phyloP scores from a whole-genome alignment of 768 basidiomycete species.

The Psilocybe cyanescens region DNA sequence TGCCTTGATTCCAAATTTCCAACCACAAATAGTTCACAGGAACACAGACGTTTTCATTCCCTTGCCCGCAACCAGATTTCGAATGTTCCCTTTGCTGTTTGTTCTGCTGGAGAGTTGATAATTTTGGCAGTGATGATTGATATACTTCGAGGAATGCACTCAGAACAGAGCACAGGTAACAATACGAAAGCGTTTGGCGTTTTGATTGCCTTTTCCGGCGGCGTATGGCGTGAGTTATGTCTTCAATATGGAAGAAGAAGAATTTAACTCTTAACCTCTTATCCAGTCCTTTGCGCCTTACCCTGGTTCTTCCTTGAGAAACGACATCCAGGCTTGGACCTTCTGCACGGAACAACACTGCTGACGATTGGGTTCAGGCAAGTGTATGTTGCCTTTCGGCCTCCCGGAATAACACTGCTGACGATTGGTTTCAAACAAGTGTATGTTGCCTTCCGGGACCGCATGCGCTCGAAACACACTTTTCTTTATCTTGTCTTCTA shows the following conservation, averaged over 20 bases:
- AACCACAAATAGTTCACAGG: constrained; percentile 38
- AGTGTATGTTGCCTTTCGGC: constrained; percentile 56
- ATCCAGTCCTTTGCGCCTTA: constrained; percentile 62
- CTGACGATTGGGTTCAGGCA: constrained; percentile 73
- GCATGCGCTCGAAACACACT: constrained; percentile 70
- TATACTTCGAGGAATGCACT: constrained; percentile 68
- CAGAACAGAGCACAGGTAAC: constrained; percentile 64
- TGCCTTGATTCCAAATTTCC: background rate
- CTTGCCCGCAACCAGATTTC: constrained; percentile 74
- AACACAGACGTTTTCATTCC: constrained; percentile 61
- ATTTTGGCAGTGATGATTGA: constrained; percentile 77
- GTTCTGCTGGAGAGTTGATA: constrained; percentile 70
- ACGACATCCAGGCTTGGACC: constrained; percentile 62
- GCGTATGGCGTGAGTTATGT: constrained; percentile 63
- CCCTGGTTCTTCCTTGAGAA: constrained; percentile 80
- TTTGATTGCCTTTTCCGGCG: constrained; percentile 79
- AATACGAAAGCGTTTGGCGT: constrained; percentile 79
- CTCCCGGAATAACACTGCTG: background rate
- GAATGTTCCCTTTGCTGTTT: constrained; percentile 74
- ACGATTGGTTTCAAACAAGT: constrained; percentile 74
- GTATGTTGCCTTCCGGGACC: constrained; percentile 63
- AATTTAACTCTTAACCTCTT: background rate
- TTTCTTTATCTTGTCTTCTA: constrained; percentile 77
- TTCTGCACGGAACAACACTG: constrained; percentile 58
- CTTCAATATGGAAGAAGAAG: background rate